Percentiles rank a stretch among this genome's conserved stretches.
phyloP scores from a whole-genome alignment of 2,329 filamentous ascomycete genomes.

The Colletotrichum camelliae region DNA sequence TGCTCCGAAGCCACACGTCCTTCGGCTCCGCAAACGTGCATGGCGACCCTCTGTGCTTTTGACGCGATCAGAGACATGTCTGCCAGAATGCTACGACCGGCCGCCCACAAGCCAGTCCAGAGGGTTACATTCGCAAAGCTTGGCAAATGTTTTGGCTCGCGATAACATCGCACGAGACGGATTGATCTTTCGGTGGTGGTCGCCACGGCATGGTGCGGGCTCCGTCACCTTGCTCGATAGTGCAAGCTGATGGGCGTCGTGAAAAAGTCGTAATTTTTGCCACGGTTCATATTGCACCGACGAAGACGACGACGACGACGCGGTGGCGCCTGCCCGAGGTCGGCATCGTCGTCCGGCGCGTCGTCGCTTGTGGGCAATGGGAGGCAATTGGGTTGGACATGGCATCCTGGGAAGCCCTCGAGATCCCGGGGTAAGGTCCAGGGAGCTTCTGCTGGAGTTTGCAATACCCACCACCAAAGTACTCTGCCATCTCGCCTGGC shows the following conservation, averaged over 20 bases:
- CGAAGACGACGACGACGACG: not conserved
- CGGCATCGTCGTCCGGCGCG: not conserved
- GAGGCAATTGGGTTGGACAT: slow-evolving; percentile 4
- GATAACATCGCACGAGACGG: not conserved
- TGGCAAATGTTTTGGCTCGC: not conserved
- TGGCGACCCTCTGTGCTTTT: not conserved
- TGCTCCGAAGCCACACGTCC: slow-evolving; percentile 17
- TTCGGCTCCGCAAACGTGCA: slow-evolving; percentile 9
- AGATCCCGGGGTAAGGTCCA: slow-evolving; percentile 17
- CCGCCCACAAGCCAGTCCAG: not conserved
- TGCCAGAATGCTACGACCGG: not conserved
- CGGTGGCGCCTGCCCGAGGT: not conserved
- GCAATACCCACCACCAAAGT: slow-evolving; percentile 5
- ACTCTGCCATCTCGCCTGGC: slow-evolving; percentile 17
- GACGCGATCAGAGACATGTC: slow-evolving; percentile 1
- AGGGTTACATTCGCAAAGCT: slow-evolving; percentile 7
- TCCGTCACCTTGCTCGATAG: not conserved
- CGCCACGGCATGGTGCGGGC: not conserved
- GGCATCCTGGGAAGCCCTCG: slow-evolving; percentile 1
- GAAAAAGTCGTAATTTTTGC: not conserved
- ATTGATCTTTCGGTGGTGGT: not conserved
- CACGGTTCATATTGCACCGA: not conserved
- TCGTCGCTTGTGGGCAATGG: not conserved
- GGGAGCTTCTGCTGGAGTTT: not conserved
- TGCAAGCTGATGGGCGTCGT: not conserved